Evolutionary conservation across 495 filamentous ascomycete genomes (phyloP).

Genomic region (Tuber indicum): DNA sequence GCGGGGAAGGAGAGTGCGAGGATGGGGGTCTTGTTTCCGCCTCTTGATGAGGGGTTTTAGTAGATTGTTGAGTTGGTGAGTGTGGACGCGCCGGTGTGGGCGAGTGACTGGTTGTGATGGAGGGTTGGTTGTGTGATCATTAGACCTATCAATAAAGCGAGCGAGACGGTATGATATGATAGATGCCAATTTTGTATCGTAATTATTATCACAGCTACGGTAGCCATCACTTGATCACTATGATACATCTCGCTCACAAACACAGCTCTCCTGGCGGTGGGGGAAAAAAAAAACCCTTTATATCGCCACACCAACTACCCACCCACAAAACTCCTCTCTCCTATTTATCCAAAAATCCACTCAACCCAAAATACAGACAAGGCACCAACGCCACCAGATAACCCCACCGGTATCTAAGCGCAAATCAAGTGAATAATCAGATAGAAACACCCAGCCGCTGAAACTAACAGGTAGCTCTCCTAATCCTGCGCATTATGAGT

Average conservation of each 20-base stretch:
- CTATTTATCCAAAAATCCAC: background rate
- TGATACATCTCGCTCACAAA: background rate
- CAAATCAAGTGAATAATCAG: slow-evolving; percentile 8
- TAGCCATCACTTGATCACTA: background rate
- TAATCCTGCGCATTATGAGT: background rate
- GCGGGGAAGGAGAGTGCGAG: slow-evolving; percentile 8
- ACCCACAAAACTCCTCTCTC: background rate
- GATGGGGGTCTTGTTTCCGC: slow-evolving; percentile 22
- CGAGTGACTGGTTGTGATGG: background rate
- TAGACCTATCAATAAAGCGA: background rate
- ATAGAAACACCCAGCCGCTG: slow-evolving; percentile 10
- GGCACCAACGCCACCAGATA: slow-evolving; percentile 1
- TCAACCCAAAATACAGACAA: slow-evolving; percentile 2
- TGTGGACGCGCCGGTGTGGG: background rate
- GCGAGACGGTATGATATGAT: background rate
- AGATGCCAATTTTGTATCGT: background rate
- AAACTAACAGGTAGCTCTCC: slow-evolving; percentile 1
- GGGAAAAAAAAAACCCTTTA: background rate
- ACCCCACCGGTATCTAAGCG: slow-evolving; percentile 7
- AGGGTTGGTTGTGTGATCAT: background rate
- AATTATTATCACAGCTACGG: background rate
- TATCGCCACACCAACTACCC: background rate
- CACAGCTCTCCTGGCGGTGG: background rate
- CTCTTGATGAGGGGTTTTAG: slow-evolving; percentile 8
- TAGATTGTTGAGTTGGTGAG: background rate